Conservation (phyloP, 768 basidiomycete genomes). For the Suillus decipiens region DNA sequence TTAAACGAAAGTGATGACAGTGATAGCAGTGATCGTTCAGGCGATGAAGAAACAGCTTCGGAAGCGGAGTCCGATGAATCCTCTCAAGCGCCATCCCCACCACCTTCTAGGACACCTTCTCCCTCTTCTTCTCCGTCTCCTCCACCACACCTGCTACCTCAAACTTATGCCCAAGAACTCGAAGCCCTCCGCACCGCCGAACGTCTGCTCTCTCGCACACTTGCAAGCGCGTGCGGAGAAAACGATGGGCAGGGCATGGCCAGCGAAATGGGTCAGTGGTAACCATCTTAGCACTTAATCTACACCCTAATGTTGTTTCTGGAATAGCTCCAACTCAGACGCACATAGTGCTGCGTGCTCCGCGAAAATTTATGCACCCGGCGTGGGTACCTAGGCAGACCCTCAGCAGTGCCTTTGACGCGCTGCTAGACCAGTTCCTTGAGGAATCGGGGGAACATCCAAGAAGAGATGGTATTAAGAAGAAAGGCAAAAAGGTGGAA, state of each 20-base stretch:
- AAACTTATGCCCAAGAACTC: conserved; percentile 33
- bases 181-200: conserved; percentile 37
- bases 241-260: conserved; percentile 40
- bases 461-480: conserved; percentile 24
- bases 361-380: conserved; percentile 47
- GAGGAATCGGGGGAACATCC: conserved; percentile 21
- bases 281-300: not conserved
- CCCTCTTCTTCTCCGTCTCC: conserved; percentile 13
- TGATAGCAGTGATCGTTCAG: conserved; percentile 7
- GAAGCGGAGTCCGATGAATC: conserved; percentile 22
- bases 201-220: conserved; percentile 45
- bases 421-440: conserved; percentile 37
- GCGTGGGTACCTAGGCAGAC: conserved; percentile 51
- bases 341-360: conserved; percentile 48
- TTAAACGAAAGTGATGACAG: not conserved
- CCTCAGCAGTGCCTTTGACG: conserved; percentile 38
- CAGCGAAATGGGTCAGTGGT: conserved; percentile 40
- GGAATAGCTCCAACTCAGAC: conserved; percentile 47
- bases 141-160: not conserved
- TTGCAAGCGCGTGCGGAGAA: conserved; percentile 46
- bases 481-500: conserved; percentile 32
- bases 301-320: not conserved
- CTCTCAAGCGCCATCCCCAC: conserved; percentile 28
- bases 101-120: conserved; percentile 15
- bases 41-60: conserved; percentile 8